A percentile compares a stretch with the other conserved stretches of the same genome.
These are phyloP conservation scores for Eremochloa ophiuroides DNA, from an alignment of 176 grass and related monocot species.

Conservation along the genomic window DNA sequence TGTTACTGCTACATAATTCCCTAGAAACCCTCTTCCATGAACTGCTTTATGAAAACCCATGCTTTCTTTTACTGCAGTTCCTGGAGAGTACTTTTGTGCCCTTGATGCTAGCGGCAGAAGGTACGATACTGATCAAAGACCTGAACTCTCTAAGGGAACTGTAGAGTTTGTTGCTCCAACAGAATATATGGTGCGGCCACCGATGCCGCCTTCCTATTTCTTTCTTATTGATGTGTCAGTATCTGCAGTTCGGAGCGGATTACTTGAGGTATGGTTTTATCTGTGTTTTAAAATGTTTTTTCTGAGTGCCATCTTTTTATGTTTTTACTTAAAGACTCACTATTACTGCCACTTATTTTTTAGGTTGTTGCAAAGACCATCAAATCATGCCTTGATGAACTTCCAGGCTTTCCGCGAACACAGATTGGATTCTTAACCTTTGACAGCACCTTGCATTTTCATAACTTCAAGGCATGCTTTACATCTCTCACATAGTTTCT, in stretches of 20 bases:
- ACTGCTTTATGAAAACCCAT: conserved; percentile 4
- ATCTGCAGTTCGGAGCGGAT: conserved; percentile 64
- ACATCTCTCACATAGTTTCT: conserved; percentile 7
- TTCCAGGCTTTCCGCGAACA: conserved; percentile 79
- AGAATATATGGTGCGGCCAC: conserved; percentile 98
- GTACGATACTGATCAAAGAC: conserved; percentile 83
- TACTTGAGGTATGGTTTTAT: conserved; percentile 67
- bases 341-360: conserved; percentile 4
- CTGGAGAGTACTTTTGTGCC: conserved; percentile 81
- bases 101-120: conserved; percentile 86
- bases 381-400: conserved; percentile 84
- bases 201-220: conserved; percentile 95
- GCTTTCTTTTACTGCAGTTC: conserved; percentile 52
- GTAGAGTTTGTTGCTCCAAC: conserved; percentile 97
- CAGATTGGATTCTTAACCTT: conserved; percentile 97
- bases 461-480: conserved; percentile 84
- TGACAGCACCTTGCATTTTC: conserved; percentile 92
- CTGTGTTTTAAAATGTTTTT: conserved; percentile 18
- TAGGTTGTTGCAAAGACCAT: conserved; percentile 89
- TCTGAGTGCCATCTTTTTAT: background rate
- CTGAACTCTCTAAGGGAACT: conserved; percentile 89
- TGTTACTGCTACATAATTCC: conserved; percentile 13
- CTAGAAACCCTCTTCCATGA: conserved; percentile 9
- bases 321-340: background rate
- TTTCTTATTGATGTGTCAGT: conserved; percentile 94